Percentiles rank a stretch among this genome's conserved stretches.
phyloP scores from a whole-genome alignment of 768 basidiomycete species.

The Baorangia bicolor region DNA sequence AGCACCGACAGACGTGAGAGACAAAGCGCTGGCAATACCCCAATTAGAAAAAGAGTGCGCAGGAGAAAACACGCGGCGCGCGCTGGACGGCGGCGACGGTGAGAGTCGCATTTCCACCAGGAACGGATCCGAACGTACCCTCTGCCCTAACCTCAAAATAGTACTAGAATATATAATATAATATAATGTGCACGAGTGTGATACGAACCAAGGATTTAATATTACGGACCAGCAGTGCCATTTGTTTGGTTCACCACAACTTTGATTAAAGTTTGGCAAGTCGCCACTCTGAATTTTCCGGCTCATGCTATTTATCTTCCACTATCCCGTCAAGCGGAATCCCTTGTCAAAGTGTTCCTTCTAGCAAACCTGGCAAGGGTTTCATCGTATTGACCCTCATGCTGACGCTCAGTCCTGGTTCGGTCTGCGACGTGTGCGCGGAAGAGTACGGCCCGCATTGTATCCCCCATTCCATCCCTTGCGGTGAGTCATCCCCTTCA shows the following conservation, averaged over 20 bases:
- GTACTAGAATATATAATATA: not conserved
- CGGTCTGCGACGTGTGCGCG: constrained; percentile 87
- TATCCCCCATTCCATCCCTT: constrained; percentile 78
- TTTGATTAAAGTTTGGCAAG: constrained; percentile 30
- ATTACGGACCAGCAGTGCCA: constrained; percentile 20
- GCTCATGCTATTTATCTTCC: constrained; percentile 50
- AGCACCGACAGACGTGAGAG: not conserved
- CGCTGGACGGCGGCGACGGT: constrained; percentile 9
- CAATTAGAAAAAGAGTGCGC: not conserved
- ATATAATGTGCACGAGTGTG: constrained; percentile 1
- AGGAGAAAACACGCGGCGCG: constrained; percentile 23
- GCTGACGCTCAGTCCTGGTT: constrained; percentile 81
- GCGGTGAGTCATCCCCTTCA: constrained; percentile 46
- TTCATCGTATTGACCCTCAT: constrained; percentile 48
- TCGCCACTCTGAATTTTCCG: constrained; percentile 32
- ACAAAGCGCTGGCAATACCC: not conserved
- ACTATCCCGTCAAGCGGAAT: constrained; percentile 43
- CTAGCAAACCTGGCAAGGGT: constrained; percentile 40
- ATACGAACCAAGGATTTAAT: constrained; percentile 1
- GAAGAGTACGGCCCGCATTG: constrained; percentile 78
- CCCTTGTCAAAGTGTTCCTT: constrained; percentile 42
- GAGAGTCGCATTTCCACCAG: too few relatives aligned
- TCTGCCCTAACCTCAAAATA: constrained; percentile 33
- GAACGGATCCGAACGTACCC: constrained; percentile 14
- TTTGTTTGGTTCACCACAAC: constrained; percentile 33